These are phyloP conservation scores for Fusarium sp. DNA, from an alignment of 2,329 filamentous ascomycete genomes.

Conservation along the genomic window DNA sequence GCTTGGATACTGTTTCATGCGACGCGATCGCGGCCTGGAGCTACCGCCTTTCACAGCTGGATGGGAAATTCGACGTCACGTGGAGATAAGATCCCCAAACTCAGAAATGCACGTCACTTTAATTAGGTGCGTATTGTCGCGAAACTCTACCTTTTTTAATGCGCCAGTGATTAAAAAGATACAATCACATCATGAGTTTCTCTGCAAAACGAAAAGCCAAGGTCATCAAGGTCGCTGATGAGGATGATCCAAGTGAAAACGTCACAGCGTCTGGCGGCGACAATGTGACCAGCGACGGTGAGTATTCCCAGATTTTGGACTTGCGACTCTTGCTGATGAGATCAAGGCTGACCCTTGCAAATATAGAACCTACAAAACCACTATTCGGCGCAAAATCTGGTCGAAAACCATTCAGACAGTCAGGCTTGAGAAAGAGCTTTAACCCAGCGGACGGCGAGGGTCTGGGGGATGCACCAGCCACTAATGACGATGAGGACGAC, in stretches of 20 bases:
- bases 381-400: conserved; percentile 57
- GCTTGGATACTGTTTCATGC: conserved; percentile 43
- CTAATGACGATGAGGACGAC: conserved; percentile 57
- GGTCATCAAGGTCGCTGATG: conserved; percentile 77
- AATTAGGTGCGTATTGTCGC: conserved; percentile 11
- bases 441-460: conserved; percentile 56
- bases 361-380: conserved; percentile 51
- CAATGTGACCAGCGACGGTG: conserved; percentile 52
- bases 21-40: conserved; percentile 46
- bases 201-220: conserved; percentile 75
- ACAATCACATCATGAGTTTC: conserved; percentile 62
- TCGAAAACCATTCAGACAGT: conserved; percentile 67
- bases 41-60: conserved; percentile 38
- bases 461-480: conserved; percentile 38
- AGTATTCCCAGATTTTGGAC: conserved; percentile 42
- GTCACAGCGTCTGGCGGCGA: conserved; percentile 39
- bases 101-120: conserved; percentile 41
- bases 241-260: conserved; percentile 61
- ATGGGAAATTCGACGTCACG: conserved; percentile 54
- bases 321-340: conserved; percentile 50
- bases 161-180: conserved; percentile 19
- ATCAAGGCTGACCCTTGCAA: conserved; percentile 50
- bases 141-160: conserved; percentile 19
- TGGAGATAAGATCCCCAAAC: conserved; percentile 59
- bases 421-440: conserved; percentile 67